Base-by-base conservation (phyloP, 352 stramenopile genomes). In the Thalassiosira oceanica region DNA sequence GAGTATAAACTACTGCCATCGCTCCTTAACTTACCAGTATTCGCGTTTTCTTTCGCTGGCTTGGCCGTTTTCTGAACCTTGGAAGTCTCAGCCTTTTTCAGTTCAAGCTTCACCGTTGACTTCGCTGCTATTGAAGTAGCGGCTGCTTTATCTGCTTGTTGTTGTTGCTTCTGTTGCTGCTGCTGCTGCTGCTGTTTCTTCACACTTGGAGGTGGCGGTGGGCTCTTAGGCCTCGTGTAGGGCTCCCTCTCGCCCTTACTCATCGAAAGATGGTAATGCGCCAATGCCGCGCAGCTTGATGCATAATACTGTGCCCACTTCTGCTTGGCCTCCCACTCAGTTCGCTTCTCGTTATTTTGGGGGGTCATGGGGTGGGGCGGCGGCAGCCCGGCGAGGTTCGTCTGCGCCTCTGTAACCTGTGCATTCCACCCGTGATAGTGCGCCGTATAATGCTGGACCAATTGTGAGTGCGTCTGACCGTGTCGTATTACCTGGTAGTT, bases 231-330 rank as follows among this genome's bases (percentile, higher is more conserved):
- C 26, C 65, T 42, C 8, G 35, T 13, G 37, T 56, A 61, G 28
- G 64, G 55, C 48, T 62, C 64, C 11, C 7, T 6, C 13, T 33
- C 31, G 26, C 65, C 55, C 24, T 36, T 24, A 33, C 65, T 69
- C 1, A 69, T 36, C 5, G 48, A 37, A n/a, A 76, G 41, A 54
- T 76, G 65, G 63, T 69, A 76, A 61, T 76, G 65, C 11, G 65
- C 65, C 49, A 76, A 53, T 7, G 65, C 56, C 8, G 56, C 48
- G 21, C 55, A 57, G 42, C 64, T 76, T 0, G 36, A 29, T 2
- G 56, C 20, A 39, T 76, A 76, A 37, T 76, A 76, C 21, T 28
- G 45, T 1, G 61, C 79, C 70, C 43, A 81, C 50, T 72, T 80
- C n/a, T 57, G 33, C 10, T 51, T 15, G 6, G 46, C 55, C 72